These are phyloP conservation scores for Capsicum baccatum DNA, from an alignment of 257 asterid genomes.

Conservation along the genomic window DNA sequence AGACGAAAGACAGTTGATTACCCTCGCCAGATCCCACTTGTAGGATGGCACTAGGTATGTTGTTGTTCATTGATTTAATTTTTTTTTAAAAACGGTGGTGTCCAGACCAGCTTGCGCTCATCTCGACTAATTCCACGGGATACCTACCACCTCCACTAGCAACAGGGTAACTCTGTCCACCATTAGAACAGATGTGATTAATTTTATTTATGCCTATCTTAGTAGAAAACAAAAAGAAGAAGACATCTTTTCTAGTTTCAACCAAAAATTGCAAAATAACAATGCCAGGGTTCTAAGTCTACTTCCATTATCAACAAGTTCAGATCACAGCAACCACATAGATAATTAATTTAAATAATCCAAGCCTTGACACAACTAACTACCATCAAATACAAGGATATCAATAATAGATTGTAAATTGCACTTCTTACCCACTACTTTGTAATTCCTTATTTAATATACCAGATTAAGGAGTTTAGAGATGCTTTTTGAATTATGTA, in stretches of 20 bases:
- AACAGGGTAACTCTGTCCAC: no score
- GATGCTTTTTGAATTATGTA: background rate
- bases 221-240: background rate
- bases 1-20: background rate
- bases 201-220: background rate
- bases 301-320: background rate
- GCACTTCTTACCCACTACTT: background rate
- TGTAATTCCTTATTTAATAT: background rate
- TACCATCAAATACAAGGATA: background rate
- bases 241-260: background rate
- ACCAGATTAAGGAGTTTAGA: no score
- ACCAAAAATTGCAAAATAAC: background rate
- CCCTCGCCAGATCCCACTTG: no score
- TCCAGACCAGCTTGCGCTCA: no score
- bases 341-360: background rate
- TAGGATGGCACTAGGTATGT: no score
- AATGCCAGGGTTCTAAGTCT: background rate
- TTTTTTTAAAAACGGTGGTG: no score
- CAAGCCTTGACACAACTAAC: background rate
- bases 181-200: no score
- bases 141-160: no score
- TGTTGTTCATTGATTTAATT: no score
- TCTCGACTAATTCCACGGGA: no score
- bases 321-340: background rate
- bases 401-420: background rate